Evolutionary conservation across 2,329 filamentous ascomycete genomes (phyloP).

Genomic region (Neofusicoccum cordaticola): DNA sequence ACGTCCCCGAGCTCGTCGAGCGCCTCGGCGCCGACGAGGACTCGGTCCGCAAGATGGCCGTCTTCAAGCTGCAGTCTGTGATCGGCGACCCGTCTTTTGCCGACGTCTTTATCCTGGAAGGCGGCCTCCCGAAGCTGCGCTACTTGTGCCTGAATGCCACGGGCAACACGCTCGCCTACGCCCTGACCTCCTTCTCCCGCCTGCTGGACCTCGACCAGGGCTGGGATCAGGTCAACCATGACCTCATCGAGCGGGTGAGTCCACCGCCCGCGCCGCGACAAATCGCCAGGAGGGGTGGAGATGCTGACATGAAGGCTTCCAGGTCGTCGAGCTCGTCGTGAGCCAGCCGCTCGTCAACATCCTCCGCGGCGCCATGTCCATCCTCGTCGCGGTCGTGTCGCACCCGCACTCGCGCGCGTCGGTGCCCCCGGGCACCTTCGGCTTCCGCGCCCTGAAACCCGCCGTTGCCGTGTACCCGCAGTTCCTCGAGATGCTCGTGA

Average conservation of each 20-base stretch:
- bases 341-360: constrained; percentile 97
- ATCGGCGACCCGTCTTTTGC: constrained; percentile 97
- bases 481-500: constrained; percentile 91
- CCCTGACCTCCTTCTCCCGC: constrained; percentile 81
- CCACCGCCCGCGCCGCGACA: background rate
- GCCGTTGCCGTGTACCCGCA: constrained; percentile 87
- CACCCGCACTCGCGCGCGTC: constrained; percentile 64
- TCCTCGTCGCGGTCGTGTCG: constrained; percentile 88
- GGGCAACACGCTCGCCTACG: constrained; percentile 94
- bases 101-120: constrained; percentile 89
- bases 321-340: constrained; percentile 89
- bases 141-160: constrained; percentile 79
- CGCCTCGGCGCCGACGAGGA: constrained; percentile 68
- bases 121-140: constrained; percentile 77
- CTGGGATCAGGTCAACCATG: constrained; percentile 82
- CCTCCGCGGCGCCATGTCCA: constrained; percentile 92
- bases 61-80: constrained; percentile 93
- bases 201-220: constrained; percentile 96
- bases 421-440: constrained; percentile 63
- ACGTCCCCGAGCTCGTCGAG: constrained; percentile 57
- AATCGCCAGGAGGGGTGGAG: background rate
- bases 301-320: constrained; percentile 1
- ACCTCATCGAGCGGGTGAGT: constrained; percentile 63
- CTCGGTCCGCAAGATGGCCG: constrained; percentile 94
- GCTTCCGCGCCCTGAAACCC: constrained; percentile 88